Evolutionary conservation across 2,329 filamentous ascomycete genomes (phyloP).

Genomic region (Scedosporium minutisporum): DNA sequence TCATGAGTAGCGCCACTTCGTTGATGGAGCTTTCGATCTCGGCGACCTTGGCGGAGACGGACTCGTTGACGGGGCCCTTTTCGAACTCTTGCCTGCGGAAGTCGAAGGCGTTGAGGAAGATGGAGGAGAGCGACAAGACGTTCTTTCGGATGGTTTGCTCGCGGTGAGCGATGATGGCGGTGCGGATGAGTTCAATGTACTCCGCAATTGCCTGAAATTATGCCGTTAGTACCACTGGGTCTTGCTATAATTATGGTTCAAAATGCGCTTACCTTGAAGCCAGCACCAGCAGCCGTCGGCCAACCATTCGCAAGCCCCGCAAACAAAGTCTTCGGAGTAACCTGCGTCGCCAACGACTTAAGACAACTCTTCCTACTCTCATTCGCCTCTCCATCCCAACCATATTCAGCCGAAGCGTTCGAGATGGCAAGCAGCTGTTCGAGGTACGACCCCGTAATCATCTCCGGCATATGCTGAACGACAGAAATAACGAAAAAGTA

Average conservation of each 20-base stretch:
- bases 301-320: constrained; percentile 64
- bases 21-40: constrained; percentile 57
- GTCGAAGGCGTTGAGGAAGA: constrained; percentile 53
- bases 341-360: constrained; percentile 63
- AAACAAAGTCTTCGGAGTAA: constrained; percentile 70
- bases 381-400: constrained; percentile 50
- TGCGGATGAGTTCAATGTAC: constrained; percentile 58
- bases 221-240: constrained; percentile 23
- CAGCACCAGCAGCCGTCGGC: constrained; percentile 50
- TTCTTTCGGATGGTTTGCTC: constrained; percentile 75
- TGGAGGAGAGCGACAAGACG: constrained; percentile 55
- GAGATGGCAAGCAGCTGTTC: constrained; percentile 63
- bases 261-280: constrained; percentile 46
- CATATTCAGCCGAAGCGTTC: constrained; percentile 55
- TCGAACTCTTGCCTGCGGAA: constrained; percentile 48
- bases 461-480: constrained; percentile 77
- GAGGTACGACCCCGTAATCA: constrained; percentile 69
- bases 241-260: too few relatives aligned
- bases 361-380: constrained; percentile 61
- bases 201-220: constrained; percentile 51
- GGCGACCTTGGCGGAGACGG: constrained; percentile 36
- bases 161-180: constrained; percentile 64
- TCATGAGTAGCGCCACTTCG: constrained; percentile 72
- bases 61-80: constrained; percentile 35
- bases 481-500: constrained; percentile 73